Base-by-base conservation (phyloP, 352 stramenopile genomes). In the Plasmopara muralis region DNA sequence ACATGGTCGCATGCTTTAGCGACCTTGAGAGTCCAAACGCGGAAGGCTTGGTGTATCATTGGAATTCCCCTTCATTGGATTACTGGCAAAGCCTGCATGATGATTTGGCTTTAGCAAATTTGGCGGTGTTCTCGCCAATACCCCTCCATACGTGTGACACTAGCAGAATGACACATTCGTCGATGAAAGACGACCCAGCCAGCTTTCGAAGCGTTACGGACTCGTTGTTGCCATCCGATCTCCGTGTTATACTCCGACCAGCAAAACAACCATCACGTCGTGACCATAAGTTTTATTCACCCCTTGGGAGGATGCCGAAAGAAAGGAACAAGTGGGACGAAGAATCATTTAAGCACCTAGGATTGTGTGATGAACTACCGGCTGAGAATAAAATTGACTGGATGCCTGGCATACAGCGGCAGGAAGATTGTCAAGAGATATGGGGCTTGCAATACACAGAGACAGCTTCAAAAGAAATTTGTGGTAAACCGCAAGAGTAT, bases 261-360 rank as follows among this genome's bases (percentile, higher is more conserved):
- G 33, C 50, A 41, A 9, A 15, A 33, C 42, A 51, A 47, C n/a
- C 47, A 51, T 37, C 35, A 29, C 20, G 33, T 35, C 50, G 37
- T 7, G 28, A 66, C 4, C 53, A 68, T 29, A 61, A 72, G 43
- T 53, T 84, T 16, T 83, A 76, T 34, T 70, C 50, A 25, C 47
- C 54, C 42, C 53, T 66, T 3, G 53, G 49, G 16, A 61, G 20
- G 9, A 2, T 49, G 30, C 28, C 43, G n/a, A 49, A 6, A 16
- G 12, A 40, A 29, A 49, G 2, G 4, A 46, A 30, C 18, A n/a
- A 49, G 14, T 49, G 28, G 40, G 7, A 45, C 30, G 43, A 41
- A 8, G 43, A 49, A 9, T 49, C 43, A 12, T 29, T 49, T 29
- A 49, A 49, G 43, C 43, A 49, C 1, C 28, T 49, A 7, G 43